A percentile compares a stretch with the other conserved stretches of the same genome.
Conservation (phyloP, 2,329 filamentous ascomycete genomes). For the Eutypella sp. region DNA sequence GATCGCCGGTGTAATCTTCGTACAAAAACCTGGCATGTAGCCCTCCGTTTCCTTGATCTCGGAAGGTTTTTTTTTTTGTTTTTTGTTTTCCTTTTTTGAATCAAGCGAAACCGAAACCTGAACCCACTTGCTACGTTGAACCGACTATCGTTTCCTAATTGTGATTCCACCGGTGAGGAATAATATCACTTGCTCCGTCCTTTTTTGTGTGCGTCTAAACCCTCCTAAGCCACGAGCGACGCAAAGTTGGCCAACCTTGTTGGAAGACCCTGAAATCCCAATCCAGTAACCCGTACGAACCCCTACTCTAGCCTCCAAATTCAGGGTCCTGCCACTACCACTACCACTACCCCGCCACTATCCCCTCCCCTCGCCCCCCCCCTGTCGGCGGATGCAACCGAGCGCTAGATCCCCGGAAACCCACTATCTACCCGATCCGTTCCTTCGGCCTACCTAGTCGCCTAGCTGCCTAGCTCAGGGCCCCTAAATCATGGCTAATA, state of each 20-base stretch:
- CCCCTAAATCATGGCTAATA: slow-evolving; percentile 16
- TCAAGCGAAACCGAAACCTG: background rate
- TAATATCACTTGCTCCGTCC: no score
- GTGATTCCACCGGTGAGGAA: no score
- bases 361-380: no score
- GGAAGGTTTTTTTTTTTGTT: no score
- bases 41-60: background rate
- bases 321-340: slow-evolving; percentile 9
- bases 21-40: background rate
- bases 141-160: no score
- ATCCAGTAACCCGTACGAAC: slow-evolving; percentile 1
- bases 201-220: no score
- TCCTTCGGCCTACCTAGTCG: background rate
- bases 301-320: background rate
- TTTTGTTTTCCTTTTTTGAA: no score
- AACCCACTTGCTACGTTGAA: background rate
- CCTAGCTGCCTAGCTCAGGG: background rate
- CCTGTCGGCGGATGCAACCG: slow-evolving; percentile 16
- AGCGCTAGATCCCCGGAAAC: slow-evolving; percentile 10
- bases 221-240: no score
- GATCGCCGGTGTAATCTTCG: background rate
- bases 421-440: slow-evolving; percentile 4
- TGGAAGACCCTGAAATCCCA: no score
- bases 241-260: no score
- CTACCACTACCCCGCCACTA: no score